Evolutionary conservation across 2,329 filamentous ascomycete species (phyloP).

Genomic region (Xylaria sp.): DNA sequence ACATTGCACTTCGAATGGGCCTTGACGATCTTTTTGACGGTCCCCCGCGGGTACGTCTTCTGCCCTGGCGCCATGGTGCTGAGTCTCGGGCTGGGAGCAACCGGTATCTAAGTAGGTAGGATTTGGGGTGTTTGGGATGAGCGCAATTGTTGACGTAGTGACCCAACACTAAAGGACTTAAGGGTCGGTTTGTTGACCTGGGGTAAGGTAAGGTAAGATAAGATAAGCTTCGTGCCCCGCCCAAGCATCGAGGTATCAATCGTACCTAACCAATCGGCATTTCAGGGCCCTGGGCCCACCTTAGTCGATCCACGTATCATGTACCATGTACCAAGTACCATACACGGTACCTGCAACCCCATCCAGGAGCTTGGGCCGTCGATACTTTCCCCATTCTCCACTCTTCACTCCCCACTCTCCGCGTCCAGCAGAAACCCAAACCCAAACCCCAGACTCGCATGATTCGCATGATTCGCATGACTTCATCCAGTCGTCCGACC

Average conservation of each 20-base stretch:
- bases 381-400: not conserved
- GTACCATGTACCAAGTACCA: no score
- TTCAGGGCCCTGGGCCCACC: no score
- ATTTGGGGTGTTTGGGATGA: not conserved
- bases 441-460: no score
- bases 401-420: conserved; percentile 1
- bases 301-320: no score
- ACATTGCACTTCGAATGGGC: conserved; percentile 81
- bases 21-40: conserved; percentile 88
- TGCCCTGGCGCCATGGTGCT: conserved; percentile 63
- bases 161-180: not conserved
- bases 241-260: conserved; percentile 11
- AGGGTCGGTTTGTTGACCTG: conserved; percentile 25
- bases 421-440: conserved; percentile 1
- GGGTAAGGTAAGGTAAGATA: conserved; percentile 7
- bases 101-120: no score
- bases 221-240: conserved; percentile 21
- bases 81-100: not conserved
- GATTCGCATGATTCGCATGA: conserved; percentile 5
- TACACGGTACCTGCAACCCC: no score
- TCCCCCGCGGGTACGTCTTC: conserved; percentile 82
- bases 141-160: not conserved
- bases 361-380: conserved; percentile 26
- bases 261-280: conserved; percentile 27
- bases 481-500: conserved; percentile 6